phyloP scores from a whole-genome alignment of 768 basidiomycete species.

The Russula abietina region DNA sequence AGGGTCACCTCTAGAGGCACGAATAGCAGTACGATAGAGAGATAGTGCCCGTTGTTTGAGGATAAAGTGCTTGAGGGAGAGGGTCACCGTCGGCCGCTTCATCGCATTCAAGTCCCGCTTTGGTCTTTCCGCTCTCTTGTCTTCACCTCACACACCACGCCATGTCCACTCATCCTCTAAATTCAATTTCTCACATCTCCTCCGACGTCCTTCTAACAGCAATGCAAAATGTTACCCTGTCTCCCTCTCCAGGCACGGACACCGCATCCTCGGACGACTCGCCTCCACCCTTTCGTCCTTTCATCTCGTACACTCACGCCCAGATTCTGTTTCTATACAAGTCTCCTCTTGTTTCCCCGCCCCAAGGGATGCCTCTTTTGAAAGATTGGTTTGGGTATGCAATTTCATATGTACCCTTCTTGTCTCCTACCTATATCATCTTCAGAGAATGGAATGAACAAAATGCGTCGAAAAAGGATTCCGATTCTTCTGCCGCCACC shows the following conservation, averaged over 20 bases:
- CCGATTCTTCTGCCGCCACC: constrained; percentile 47
- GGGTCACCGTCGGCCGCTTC: background rate
- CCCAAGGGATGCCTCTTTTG: constrained; percentile 70
- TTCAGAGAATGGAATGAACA: constrained; percentile 54
- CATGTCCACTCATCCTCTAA: constrained; percentile 13
- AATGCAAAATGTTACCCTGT: constrained; percentile 19
- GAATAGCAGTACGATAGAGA: constrained; percentile 63
- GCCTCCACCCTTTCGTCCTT: constrained; percentile 33
- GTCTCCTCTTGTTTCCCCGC: constrained; percentile 70
- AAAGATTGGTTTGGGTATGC: constrained; percentile 87
- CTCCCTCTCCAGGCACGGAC: constrained; percentile 32
- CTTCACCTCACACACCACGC: constrained; percentile 1
- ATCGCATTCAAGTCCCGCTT: constrained; percentile 23
- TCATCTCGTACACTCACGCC: constrained; percentile 62
- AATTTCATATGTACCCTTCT: constrained; percentile 4
- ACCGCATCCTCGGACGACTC: constrained; percentile 25
- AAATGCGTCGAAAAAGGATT: constrained; percentile 59
- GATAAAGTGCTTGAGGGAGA: constrained; percentile 71
- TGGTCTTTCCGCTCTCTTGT: constrained; percentile 10
- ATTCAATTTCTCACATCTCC: constrained; percentile 8
- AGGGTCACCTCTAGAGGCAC: constrained; percentile 56
- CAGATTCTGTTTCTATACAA: constrained; percentile 63
- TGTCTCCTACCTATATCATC: constrained; percentile 22
- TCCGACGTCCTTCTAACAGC: constrained; percentile 7
- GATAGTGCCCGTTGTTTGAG: constrained; percentile 53